Evolutionary conservation across 768 basidiomycete genomes (phyloP).

Genomic region (Termitomyces sp.): DNA sequence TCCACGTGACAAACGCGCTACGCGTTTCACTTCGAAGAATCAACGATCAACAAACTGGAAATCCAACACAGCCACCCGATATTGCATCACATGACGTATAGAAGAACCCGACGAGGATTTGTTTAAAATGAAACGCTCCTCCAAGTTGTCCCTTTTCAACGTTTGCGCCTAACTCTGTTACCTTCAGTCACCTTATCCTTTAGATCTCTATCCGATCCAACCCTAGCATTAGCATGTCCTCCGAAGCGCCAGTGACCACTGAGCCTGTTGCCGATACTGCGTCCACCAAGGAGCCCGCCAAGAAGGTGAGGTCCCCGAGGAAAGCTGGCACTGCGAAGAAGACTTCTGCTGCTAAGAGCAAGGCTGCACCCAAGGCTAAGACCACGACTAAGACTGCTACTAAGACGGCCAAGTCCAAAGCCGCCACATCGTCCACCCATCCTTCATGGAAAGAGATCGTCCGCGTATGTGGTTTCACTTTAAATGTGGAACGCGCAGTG

Average conservation of each 20-base stretch:
- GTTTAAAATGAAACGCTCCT: constrained; percentile 25
- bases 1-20: constrained; percentile 18
- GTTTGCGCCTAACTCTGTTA: constrained; percentile 11
- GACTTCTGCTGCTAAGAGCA: constrained; percentile 11
- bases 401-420: constrained; percentile 22
- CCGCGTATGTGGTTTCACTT: constrained; percentile 26
- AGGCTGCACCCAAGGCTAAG: constrained; percentile 22
- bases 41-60: constrained; percentile 33
- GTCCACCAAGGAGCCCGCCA: constrained; percentile 12
- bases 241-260: constrained; percentile 18
- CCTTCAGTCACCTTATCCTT: neutral
- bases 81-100: constrained; percentile 17
- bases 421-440: constrained; percentile 23
- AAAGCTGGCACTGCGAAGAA: constrained; percentile 17
- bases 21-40: constrained; percentile 6
- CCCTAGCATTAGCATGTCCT: constrained; percentile 20
- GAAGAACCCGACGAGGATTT: constrained; percentile 6
- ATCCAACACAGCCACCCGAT: constrained; percentile 34
- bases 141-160: constrained; percentile 15
- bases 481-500: neutral
- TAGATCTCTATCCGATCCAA: constrained; percentile 1
- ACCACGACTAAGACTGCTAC: constrained; percentile 18
- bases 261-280: constrained; percentile 8
- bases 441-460: constrained; percentile 56
- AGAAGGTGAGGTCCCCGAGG: constrained; percentile 16